Evolutionary conservation across 768 basidiomycete species (phyloP), one percentile per base, ranked within the genome.

Genomic region (Boletus rubropictus): DNA sequence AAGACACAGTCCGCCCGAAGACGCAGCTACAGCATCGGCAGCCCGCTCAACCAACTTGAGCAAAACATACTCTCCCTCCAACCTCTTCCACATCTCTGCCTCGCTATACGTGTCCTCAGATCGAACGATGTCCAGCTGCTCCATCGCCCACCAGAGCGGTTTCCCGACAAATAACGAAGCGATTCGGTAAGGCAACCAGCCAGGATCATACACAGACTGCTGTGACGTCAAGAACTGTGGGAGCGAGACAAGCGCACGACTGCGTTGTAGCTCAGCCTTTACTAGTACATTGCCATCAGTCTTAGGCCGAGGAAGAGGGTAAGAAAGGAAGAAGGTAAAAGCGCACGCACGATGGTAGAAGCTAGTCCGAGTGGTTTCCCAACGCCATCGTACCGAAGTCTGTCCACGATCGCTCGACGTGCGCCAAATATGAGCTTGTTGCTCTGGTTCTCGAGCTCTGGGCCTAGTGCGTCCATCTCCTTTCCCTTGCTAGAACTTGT

Each of bases 121-220:
- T 17, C 78, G 79, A 7, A 86, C 78, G 4, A 92, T 67, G 21
- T 80, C 84, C n/a, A 84, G 70, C 52, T 88, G 87, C 51, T 85
- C 81, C 47, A 93, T 75, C 3, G 84, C 82, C 90, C 90, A 93
- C 86, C 84, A 89, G 2, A 93, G 69, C 3, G 90, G 89, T 56
- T 79, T 81, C 7, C 82, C 87, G 7, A 92, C 74, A 7, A 91
- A 69, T 47, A 77, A 84, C 9, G 84, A 74, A 3, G 78, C 86
- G 42, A 89, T 72, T 17, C 86, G 80, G 40, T 72, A 76, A 1
- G 87, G 81, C 14, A 90, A 60, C 74, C 83, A 87, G 18, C 79
- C 80, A 3, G 81, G 66, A 49, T 84, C 75, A 56, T 88, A 83
- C 44, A 90, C 77, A 0, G 87, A 84, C 35, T 75, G 66, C 32